These are phyloP conservation scores for Phallus indusiatus DNA, from an alignment of 768 basidiomycete species.

Conservation along the genomic window DNA sequence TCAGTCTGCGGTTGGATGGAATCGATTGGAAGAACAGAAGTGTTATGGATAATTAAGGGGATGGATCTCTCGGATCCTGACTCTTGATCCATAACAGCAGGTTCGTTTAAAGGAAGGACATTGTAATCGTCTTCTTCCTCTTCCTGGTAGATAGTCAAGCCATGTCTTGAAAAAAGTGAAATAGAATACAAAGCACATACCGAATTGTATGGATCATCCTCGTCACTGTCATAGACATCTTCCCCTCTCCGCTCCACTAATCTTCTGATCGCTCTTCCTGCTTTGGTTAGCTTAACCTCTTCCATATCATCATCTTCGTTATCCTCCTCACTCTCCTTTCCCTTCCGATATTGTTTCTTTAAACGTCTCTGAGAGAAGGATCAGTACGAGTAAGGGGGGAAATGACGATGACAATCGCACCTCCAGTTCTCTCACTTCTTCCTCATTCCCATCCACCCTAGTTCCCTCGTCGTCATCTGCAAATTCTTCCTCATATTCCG, in stretches of 20 bases:
- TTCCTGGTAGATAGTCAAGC: slow-evolving; percentile 36
- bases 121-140: slow-evolving; percentile 56
- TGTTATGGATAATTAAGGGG: background rate
- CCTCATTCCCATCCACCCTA: slow-evolving; percentile 65
- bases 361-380: slow-evolving; percentile 53
- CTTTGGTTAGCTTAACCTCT: slow-evolving; percentile 46
- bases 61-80: slow-evolving; percentile 5
- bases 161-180: slow-evolving; percentile 8
- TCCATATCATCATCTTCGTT: slow-evolving; percentile 58
- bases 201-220: slow-evolving; percentile 74
- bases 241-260: slow-evolving; percentile 79
- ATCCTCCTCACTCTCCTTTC: slow-evolving; percentile 64
- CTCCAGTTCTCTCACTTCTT: slow-evolving; percentile 78
- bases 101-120: slow-evolving; percentile 12
- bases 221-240: slow-evolving; percentile 75
- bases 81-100: slow-evolving; percentile 8
- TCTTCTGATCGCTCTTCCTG: slow-evolving; percentile 77
- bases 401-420: slow-evolving; percentile 26
- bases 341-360: slow-evolving; percentile 70
- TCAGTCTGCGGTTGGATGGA: slow-evolving; percentile 32
- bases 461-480: slow-evolving; percentile 79
- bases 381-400: background rate
- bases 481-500: slow-evolving; percentile 74
- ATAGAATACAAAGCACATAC: slow-evolving; percentile 32
- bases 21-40: slow-evolving; percentile 14